phyloP scores from a whole-genome alignment of 805 yeast species.

The Cyberlindnera xishuangbannaensis region DNA sequence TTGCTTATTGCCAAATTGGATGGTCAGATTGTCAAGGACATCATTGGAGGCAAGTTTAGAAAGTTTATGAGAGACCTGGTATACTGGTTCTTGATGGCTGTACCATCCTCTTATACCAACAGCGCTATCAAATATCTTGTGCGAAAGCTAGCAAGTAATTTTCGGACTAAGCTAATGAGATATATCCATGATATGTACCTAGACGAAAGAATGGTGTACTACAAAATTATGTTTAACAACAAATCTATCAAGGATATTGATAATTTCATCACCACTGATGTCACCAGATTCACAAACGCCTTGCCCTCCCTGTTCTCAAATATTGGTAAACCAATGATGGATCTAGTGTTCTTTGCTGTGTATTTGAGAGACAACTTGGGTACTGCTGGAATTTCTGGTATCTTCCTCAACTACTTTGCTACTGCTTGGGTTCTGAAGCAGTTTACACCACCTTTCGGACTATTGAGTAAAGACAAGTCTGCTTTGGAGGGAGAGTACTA shows the following conservation, averaged over 20 bases:
- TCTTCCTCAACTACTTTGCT: constrained; percentile 70
- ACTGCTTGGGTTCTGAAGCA: constrained; percentile 71
- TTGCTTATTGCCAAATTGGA: constrained; percentile 82
- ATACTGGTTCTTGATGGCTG: constrained; percentile 85
- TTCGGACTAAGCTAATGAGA: constrained; percentile 76
- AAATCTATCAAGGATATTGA: constrained; percentile 63
- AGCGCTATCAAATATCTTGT: constrained; percentile 82
- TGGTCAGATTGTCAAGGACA: constrained; percentile 86
- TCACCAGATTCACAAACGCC: constrained; percentile 72
- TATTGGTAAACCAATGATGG: constrained; percentile 89
- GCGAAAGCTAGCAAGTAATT: constrained; percentile 69
- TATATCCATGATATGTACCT: constrained; percentile 88
- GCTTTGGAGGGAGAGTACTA: constrained; percentile 85
- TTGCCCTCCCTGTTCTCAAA: constrained; percentile 79
- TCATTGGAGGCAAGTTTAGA: constrained; percentile 73
- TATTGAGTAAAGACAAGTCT: constrained; percentile 64
- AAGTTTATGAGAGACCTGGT: constrained; percentile 71
- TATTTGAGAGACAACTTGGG: constrained; percentile 85
- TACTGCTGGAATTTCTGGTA: constrained; percentile 76
- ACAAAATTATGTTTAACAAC: constrained; percentile 58
- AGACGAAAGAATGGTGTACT: constrained; percentile 75
- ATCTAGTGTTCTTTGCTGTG: constrained; percentile 74
- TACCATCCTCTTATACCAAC: constrained; percentile 90
- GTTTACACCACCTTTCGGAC: constrained; percentile 82
- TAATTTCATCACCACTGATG: constrained; percentile 75